These are phyloP conservation scores for Rhodomyrtus tomentosa DNA, from an alignment of 345 rosid species.

Conservation along the genomic window DNA sequence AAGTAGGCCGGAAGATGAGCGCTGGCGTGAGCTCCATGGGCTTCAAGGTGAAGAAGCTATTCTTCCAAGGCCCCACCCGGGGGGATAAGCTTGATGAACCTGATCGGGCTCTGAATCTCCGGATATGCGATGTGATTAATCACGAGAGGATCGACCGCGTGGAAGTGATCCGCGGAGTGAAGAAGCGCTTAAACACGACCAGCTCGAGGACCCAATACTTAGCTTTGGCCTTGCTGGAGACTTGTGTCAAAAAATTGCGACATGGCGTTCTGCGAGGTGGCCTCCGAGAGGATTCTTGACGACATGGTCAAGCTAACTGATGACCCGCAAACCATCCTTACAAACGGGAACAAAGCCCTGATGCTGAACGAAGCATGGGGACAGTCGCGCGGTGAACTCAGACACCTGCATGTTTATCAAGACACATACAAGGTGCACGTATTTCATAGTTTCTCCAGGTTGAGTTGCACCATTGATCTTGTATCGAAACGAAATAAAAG, in stretches of 20 bases:
- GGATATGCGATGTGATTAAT: slow-evolving; percentile 73
- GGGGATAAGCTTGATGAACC: slow-evolving; percentile 78
- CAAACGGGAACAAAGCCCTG: slow-evolving; percentile 78
- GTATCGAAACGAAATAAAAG: not conserved
- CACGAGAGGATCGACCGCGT: slow-evolving; percentile 56
- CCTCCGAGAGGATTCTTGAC: slow-evolving; percentile 89
- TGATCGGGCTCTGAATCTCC: slow-evolving; percentile 88
- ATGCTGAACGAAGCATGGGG: slow-evolving; percentile 85
- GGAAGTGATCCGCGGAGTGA: slow-evolving; percentile 68
- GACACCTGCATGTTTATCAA: slow-evolving; percentile 73
- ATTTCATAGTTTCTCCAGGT: not conserved
- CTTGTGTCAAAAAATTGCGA: slow-evolving; percentile 85
- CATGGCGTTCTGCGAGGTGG: slow-evolving; percentile 83
- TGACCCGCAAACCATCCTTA: slow-evolving; percentile 69
- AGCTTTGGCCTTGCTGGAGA: slow-evolving; percentile 77
- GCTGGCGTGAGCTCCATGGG: slow-evolving; percentile 87
- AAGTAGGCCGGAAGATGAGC: slow-evolving; percentile 67
- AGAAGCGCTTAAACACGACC: slow-evolving; percentile 60
- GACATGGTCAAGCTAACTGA: slow-evolving; percentile 88
- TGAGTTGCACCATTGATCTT: not conserved
- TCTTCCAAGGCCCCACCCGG: slow-evolving; percentile 71
- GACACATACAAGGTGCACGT: slow-evolving; percentile 80
- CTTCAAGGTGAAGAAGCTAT: slow-evolving; percentile 80
- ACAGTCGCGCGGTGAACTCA: slow-evolving; percentile 68
- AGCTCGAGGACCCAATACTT: slow-evolving; percentile 71